Evolutionary conservation across 345 rosid genomes (phyloP).

Genomic region (Eucalyptus urophylla): DNA sequence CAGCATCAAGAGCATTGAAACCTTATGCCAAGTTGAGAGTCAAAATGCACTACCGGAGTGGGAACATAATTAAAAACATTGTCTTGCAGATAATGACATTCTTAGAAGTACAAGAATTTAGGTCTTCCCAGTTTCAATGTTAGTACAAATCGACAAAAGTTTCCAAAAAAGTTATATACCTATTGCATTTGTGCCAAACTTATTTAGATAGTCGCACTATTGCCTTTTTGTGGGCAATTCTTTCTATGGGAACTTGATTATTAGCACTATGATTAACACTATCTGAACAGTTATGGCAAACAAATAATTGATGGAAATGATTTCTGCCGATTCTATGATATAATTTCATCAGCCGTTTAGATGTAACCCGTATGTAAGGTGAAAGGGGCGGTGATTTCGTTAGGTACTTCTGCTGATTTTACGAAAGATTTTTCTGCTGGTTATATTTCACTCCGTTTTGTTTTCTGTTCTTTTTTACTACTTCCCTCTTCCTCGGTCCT

Average conservation of each 20-base stretch:
- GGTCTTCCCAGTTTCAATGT: background rate
- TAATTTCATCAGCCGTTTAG: background rate
- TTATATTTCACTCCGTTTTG: background rate
- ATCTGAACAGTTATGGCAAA: background rate
- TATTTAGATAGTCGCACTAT: background rate
- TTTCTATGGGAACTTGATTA: background rate
- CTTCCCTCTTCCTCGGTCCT: background rate
- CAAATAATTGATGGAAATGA: background rate
- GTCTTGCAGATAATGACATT: background rate
- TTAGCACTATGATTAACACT: background rate
- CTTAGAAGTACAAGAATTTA: background rate
- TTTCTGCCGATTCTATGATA: background rate
- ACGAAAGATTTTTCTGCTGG: background rate
- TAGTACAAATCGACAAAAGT: background rate
- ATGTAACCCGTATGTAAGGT: background rate
- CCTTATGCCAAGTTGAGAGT: background rate
- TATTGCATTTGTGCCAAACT: background rate
- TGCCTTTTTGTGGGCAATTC: background rate
- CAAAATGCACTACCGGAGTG: background rate
- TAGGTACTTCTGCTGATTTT: background rate
- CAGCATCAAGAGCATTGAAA: background rate
- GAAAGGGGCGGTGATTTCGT: background rate
- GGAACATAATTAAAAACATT: background rate
- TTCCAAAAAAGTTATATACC: too few relatives aligned
- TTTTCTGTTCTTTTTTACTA: background rate